These are phyloP conservation scores for Verticillium isaacii DNA, from an alignment of 2,329 filamentous ascomycete genomes.

Conservation along the genomic window DNA sequence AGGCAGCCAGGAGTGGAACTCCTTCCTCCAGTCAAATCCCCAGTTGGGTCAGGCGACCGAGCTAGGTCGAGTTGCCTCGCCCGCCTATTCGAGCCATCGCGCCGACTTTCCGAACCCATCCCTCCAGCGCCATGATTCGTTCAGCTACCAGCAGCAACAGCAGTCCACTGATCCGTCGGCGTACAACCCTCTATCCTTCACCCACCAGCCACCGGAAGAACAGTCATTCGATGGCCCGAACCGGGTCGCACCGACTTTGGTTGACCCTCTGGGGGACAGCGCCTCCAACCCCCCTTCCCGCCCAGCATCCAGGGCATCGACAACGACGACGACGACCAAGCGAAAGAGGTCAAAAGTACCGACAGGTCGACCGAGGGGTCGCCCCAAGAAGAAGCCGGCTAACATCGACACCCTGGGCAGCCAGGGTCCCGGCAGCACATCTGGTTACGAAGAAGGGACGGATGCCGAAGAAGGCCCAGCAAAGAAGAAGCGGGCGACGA, in stretches of 20 bases:
- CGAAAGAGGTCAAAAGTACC: conserved; percentile 29
- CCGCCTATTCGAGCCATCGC: conserved; percentile 19
- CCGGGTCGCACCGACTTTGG: conserved; percentile 27
- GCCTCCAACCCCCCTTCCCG: conserved; percentile 42
- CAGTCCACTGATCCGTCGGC: not conserved
- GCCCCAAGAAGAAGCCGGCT: conserved; percentile 44
- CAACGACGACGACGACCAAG: conserved; percentile 22
- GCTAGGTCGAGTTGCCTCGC: conserved; percentile 15
- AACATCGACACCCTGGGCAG: not conserved
- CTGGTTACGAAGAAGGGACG: conserved; percentile 65
- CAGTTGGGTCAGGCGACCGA: conserved; percentile 30
- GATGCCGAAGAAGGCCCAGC: conserved; percentile 49
- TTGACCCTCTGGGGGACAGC: conserved; percentile 19
- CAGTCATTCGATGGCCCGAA: conserved; percentile 22
- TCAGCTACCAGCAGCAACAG: not conserved
- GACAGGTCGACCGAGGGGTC: conserved; percentile 51
- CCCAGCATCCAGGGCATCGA: conserved; percentile 57
- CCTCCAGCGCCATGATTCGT: conserved; percentile 7
- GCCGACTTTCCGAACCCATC: conserved; percentile 1
- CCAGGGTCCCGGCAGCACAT: conserved; percentile 54
- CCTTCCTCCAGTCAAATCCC: conserved; percentile 69
- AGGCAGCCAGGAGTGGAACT: conserved; percentile 73
- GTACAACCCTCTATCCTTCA: no score
- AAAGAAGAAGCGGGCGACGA: conserved; percentile 74
- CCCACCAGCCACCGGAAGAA: conserved; percentile 3